Base-by-base conservation (phyloP, 352 stramenopile genomes). In the Pythium myriotylum region DNA sequence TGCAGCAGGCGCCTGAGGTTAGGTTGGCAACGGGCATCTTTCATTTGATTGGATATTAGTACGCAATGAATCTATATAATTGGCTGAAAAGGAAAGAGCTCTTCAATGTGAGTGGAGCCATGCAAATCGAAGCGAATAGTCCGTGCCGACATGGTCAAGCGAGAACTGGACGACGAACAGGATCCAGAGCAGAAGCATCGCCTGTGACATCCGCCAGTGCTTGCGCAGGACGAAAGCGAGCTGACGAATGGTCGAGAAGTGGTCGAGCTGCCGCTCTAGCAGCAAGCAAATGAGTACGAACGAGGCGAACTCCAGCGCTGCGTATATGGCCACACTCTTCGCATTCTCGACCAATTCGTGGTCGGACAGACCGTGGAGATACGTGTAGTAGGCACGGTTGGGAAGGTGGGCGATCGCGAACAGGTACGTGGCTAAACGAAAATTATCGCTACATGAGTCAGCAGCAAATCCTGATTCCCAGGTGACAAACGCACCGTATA, bases 181-280 rank as follows among this genome's bases (percentile, higher is more conserved):
- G 39, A 68, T 47, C 71, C 63, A 72, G 6, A 66, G 20, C 0
- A 63, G 26, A 1, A 70, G 24, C 19, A 54, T 63, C 2, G 13
- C 27, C 23, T 70, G 64, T 10, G 71, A 23, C 6, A 66, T 22
- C 39, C 49, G 39, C 20, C 16, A 47, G 23, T 81, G 69, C 0
- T 60, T 76, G 26, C 67, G 52, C n/a, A 81, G 23, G 2, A 77
- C 72, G 22, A 81, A 81, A 2, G 45, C 62, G 2, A 81, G 57
- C 16, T 71, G 65, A 3, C 17, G 24, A n/a, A 63, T 6, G 6
- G 20, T 20, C 26, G 55, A 63, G 12, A 48, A 54, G 7, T 47
- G 22, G 24, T 33, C 23, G 19, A 63, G 4, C 26, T 35, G 20
- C n/a, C 33, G 55, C 22, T 37, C 29, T 8, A 63, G 4, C 5